Conservation (phyloP, 352 stramenopile genomes). For the Globisporangium paddicum region DNA sequence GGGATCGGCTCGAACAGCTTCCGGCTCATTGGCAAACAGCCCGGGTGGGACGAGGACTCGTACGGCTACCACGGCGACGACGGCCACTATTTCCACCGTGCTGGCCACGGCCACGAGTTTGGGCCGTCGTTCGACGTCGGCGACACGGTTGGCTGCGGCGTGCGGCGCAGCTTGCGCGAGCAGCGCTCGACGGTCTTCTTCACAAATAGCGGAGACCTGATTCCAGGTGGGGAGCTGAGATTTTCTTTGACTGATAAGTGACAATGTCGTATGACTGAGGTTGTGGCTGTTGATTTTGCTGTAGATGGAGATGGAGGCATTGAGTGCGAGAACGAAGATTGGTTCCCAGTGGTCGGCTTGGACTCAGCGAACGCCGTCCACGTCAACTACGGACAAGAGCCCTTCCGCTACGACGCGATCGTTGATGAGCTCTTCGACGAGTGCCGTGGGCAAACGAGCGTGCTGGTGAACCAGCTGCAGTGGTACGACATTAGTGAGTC, state of each 20-base stretch:
- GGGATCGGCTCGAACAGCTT: slow-evolving; percentile 52
- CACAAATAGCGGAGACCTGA: slow-evolving; percentile 59
- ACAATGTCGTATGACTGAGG: background rate
- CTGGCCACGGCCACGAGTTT: slow-evolving; percentile 46
- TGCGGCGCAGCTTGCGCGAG: slow-evolving; percentile 36
- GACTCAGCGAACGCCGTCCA: slow-evolving; percentile 73
- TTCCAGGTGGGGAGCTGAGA: slow-evolving; percentile 32
- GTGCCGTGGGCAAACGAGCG: slow-evolving; percentile 19
- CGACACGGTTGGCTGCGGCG: slow-evolving; percentile 72
- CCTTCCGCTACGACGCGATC: slow-evolving; percentile 46
- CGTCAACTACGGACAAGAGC: slow-evolving; percentile 81
- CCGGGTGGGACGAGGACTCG: slow-evolving; percentile 59
- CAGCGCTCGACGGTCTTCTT: slow-evolving; percentile 57
- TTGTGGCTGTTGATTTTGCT: background rate
- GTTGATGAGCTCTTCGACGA: slow-evolving; percentile 53
- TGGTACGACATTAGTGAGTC: slow-evolving; percentile 58
- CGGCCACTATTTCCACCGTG: slow-evolving; percentile 52
- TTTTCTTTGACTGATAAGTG: too few relatives aligned
- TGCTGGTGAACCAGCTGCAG: slow-evolving; percentile 25
- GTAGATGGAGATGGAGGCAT: slow-evolving; percentile 28
- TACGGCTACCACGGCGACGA: slow-evolving; percentile 82
- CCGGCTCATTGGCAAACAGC: slow-evolving; percentile 55
- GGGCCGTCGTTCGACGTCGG: slow-evolving; percentile 49
- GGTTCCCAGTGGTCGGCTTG: slow-evolving; percentile 80
- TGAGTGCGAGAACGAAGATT: slow-evolving; percentile 34